Evolutionary conservation across 2,329 filamentous ascomycete species (phyloP).

Genomic region (Elsinoe ampelina): DNA sequence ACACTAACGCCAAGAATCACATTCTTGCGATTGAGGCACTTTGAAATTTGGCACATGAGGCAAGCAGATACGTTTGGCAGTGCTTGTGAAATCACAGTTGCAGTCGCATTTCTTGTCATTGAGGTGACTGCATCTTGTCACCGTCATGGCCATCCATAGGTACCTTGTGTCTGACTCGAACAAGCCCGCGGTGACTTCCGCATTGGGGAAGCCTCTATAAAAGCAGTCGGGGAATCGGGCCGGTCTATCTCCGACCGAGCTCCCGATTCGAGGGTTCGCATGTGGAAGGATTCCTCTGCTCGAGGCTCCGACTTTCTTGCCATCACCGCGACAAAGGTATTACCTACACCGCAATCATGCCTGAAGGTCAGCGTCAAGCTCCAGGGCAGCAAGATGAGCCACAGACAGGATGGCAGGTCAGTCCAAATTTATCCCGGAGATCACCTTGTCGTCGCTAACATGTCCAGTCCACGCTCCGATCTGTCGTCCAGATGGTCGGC

Average conservation of each 20-base stretch:
- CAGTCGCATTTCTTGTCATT: too few species aligned
- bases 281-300: not conserved
- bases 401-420: constrained; percentile 12
- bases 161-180: constrained; percentile 2
- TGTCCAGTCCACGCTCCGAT: constrained; percentile 18
- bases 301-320: not conserved
- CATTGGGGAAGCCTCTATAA: not conserved
- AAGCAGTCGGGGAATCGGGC: not conserved
- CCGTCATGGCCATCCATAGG: not conserved
- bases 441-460: not conserved
- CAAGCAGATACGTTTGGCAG: too few species aligned
- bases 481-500: constrained; percentile 44
- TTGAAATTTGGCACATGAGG: not conserved
- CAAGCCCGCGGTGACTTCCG: not conserved
- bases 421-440: not conserved
- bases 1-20: not conserved
- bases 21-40: not conserved
- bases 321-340: not conserved
- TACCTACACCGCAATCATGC: constrained; percentile 5
- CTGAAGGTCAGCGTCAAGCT: constrained; percentile 13
- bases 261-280: not conserved
- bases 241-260: not conserved
- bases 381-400: constrained; percentile 5
- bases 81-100: too few species aligned
- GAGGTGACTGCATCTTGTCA: not conserved